These are phyloP conservation scores for Teunomyces cretensis DNA, from an alignment of 805 yeast genomes.

Conservation along the genomic window DNA sequence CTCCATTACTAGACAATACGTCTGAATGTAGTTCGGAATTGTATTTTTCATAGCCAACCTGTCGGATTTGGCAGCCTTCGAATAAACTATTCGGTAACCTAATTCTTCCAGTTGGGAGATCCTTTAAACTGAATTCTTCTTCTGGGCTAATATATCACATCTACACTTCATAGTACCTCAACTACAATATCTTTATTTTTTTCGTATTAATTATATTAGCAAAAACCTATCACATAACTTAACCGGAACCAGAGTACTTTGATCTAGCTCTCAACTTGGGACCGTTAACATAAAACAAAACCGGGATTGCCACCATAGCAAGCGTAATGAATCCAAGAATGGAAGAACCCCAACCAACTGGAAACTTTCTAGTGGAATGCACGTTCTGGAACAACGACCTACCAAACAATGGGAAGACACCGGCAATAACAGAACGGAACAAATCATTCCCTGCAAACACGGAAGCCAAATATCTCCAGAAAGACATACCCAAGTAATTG, in stretches of 20 bases:
- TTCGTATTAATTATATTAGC: neutral
- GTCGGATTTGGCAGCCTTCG: no score
- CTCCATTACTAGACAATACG: no score
- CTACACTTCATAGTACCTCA: no score
- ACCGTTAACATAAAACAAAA: slow-evolving; percentile 43
- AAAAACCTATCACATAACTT: neutral
- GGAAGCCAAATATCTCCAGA: slow-evolving; percentile 52
- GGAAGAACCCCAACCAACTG: slow-evolving; percentile 59
- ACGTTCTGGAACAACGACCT: slow-evolving; percentile 54
- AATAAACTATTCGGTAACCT: no score
- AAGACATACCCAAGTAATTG: slow-evolving; percentile 49
- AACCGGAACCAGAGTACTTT: slow-evolving; percentile 32
- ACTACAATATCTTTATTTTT: no score
- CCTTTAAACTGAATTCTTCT: no score
- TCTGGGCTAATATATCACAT: no score
- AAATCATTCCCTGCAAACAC: slow-evolving; percentile 59
- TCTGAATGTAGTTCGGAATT: no score
- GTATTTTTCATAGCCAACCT: no score
- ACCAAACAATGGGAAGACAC: slow-evolving; percentile 66
- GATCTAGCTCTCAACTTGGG: slow-evolving; percentile 46
- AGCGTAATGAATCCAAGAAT: slow-evolving; percentile 48
- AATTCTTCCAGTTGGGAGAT: no score
- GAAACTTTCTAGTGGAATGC: slow-evolving; percentile 42
- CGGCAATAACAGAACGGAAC: slow-evolving; percentile 51
- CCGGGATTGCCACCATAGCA: slow-evolving; percentile 48